Base-by-base conservation (phyloP, 2,329 filamentous ascomycete genomes). In the Fusarium lateritium region DNA sequence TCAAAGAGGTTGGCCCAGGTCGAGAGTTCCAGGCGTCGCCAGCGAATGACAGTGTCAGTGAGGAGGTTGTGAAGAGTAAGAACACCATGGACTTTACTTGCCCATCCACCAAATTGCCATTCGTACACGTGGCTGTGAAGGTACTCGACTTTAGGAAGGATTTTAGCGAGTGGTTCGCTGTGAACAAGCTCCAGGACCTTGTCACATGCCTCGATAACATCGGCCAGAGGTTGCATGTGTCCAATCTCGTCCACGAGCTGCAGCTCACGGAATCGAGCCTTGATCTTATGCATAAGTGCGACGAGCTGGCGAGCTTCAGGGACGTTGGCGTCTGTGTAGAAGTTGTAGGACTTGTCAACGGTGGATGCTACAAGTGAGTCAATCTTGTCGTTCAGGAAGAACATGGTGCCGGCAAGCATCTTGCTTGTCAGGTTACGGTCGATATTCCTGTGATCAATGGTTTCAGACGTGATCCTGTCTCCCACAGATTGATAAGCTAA, bases 1-100 rank as follows among this genome's bases (percentile, higher is more conserved):
- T 97, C 93, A 63, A 99, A 91, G 5, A 99, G 80, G 42, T 91
- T 92, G 36, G 92, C 90, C 96, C 96, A 99, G 1, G 95, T 98
- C 1, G 92, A 92, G 26, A 99, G 84, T 76, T 99, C 96, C 33
- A 99, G 84, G 62, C 94, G 91, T 65, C 96, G 88, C 97, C 97
- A 99, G 76, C 87, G 88, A 56, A 98, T 91, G 52, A 98, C 91
- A 26, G 93, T 87, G 50, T 89, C 88, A 0, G 94, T 97, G 14
- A 98, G 81, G 44, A 89, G 87, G 65, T 97, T 91, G 70, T 97
- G 94, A 3, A 94, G 82, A 11, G 85, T 78, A 2, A 86, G 84
- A 3, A 91, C 92, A 11, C 88, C 91, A 77, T 92, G 93, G 38
- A 92, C 88, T 66, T 89, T 89, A 81, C 93, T 97, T 5, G 95